Base-by-base conservation (phyloP, 2,329 filamentous ascomycete species). In the Reticulascus tulasneorum region DNA sequence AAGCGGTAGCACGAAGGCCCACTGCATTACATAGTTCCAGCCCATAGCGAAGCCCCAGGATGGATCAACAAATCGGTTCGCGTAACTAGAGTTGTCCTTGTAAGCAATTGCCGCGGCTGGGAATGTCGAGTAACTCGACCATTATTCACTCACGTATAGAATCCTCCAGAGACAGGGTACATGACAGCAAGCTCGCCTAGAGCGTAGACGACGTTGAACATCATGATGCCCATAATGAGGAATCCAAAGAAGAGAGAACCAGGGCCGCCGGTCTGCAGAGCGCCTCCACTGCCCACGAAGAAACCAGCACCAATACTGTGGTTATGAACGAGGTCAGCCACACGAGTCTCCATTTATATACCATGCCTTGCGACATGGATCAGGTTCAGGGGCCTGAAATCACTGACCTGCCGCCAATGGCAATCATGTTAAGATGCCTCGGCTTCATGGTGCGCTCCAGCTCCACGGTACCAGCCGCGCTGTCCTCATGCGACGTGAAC, bases 251-350 rank as follows among this genome's bases (percentile, higher is more conserved):
- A 45, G 15, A 64, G 38, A 22, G 52, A 53, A 9, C 47, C 60
- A 13, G 61, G 59, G 9, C 60, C 62, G 55, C 73, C 73, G 17
- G 51, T 66, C 42, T 48, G 44, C 10, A 79, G 59, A 37, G 71
- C 72, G 44, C 61, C 54, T 41, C 74, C 74, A 9, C 71, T 75
- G 49, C 75, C 74, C 44, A 79, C 75, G 56, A 78, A 79, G 64
- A 79, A 77, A 58, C 75, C 75, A 42, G 75, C 75, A 52, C 75
- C 75, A 29, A 79, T 79, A 17, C 71, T 73, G 12, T 37, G 37
- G 26, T 37, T 37, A 40, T 18, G 13, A 2, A 9, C 9, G 4
- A 28, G 1, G n/a, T 9, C 9, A 20, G n/a, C 1, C 7, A 24
- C 10, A 25, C 25, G 7, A 35, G 11, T 7, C 13, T 7, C 5